Evolutionary conservation across 1,284 basidiomycete species (phyloP), one percentile per base, ranked within the genome.

Genomic region (Caloboletus firmus): DNA sequence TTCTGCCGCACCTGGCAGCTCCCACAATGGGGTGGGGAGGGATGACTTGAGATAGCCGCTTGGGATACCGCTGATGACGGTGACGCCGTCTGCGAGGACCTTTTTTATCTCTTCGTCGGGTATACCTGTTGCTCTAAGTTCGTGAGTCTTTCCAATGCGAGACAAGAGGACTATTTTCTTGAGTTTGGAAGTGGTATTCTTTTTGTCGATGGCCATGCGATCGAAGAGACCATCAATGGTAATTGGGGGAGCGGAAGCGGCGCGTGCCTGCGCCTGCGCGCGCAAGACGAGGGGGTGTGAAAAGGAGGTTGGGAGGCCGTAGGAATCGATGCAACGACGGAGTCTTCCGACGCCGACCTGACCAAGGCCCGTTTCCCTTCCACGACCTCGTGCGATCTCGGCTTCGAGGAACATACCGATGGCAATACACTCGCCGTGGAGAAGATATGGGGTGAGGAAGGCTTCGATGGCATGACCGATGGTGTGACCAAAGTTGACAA

Each of bases 391-490:
- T 2, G 95, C 87, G 40, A 97, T 80, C 68, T 98, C 95, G 9
- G 90, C 95, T 69, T 98, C 95, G 45, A 97, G 82, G 51, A 97
- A 87, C 88, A 97, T 97, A 9, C 95, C 95, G 34, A 98, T 81
- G 54, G 87, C 85, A 61, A 98, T 85, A 63, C 95, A 97, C 72
- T 98, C 95, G 46, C 95, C 95, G 65, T 98, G 95, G 10, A 98
- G 84, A 59, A 96, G 89, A 17, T 86, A 81, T 12, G 95, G 95
- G 0, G 95, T 95, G 46, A 98, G 76, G 31, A 97, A 84, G 9
- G 93, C 95, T 74, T 98, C 95, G 66, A 97, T 94, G 15, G 95
- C 95, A 74, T 98, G 95, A 0, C 95, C 95, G 64, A 98, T 95
- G 35, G 90, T 93, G 72, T 98, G 95, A 1, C 95, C 95, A 67